A percentile compares a stretch with the other conserved stretches of the same genome.
These are phyloP conservation scores for Lotmaria passim DNA, from an alignment of 208 protist species.

Conservation along the genomic window DNA sequence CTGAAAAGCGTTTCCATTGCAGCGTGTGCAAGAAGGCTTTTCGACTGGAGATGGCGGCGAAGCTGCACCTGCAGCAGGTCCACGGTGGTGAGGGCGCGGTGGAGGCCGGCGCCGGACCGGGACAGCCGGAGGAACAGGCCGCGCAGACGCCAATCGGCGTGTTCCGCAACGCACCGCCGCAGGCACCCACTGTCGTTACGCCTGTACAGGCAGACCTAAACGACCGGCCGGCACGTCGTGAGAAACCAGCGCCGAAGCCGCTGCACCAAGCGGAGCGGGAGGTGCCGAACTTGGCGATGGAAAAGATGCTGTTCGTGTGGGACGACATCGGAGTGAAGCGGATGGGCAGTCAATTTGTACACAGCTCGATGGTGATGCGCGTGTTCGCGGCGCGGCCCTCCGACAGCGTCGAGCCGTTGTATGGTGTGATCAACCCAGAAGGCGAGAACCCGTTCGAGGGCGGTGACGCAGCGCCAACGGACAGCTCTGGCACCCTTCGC, in stretches of 20 bases:
- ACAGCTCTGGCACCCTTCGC: conserved; percentile 1
- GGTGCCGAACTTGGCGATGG: conserved; percentile 63
- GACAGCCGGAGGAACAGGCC: conserved; percentile 24
- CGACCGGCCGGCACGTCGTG: conserved; percentile 48
- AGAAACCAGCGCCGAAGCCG: conserved; percentile 78
- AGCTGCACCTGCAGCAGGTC: conserved; percentile 86
- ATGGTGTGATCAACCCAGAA: conserved; percentile 47
- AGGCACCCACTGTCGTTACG: conserved; percentile 28
- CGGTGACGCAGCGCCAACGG: not conserved
- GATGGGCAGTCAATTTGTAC: conserved; percentile 76
- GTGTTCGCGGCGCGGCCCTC: conserved; percentile 76
- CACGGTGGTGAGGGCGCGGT: conserved; percentile 76
- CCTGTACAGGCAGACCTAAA: conserved; percentile 27
- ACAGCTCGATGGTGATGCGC: conserved; percentile 90
- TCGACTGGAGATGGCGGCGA: conserved; percentile 87
- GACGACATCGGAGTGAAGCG: conserved; percentile 76
- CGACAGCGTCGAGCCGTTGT: conserved; percentile 47
- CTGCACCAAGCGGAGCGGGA: conserved; percentile 77
- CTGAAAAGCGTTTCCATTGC: conserved; percentile 88
- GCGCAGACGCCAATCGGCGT: conserved; percentile 17
- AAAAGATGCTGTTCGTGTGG: conserved; percentile 80
- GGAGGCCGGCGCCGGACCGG: conserved; percentile 65
- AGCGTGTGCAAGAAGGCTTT: conserved; percentile 88
- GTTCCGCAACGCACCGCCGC: conserved; percentile 34
- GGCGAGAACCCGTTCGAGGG: conserved; percentile 59